Evolutionary conservation across 192 early-diverging fungal genomes (phyloP).

Genomic region (Funneliformis geosporum): DNA sequence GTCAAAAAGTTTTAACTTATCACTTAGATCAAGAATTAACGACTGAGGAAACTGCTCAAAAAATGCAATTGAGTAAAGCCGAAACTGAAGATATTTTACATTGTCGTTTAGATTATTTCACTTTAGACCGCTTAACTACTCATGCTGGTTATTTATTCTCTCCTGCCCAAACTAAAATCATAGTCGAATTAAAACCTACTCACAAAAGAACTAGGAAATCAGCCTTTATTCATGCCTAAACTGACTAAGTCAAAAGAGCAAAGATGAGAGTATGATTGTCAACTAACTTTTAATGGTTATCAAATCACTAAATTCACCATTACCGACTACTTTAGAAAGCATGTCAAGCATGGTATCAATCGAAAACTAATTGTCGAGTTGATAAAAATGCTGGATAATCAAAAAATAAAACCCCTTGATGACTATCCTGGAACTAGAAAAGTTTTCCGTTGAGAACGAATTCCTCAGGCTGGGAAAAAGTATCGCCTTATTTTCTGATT

Average conservation of each 20-base stretch:
- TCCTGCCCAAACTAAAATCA: background rate
- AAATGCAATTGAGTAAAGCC: background rate
- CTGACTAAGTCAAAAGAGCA: background rate
- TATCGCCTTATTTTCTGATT: no score
- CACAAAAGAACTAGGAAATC: no score
- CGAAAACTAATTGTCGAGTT: background rate
- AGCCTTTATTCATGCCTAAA: no score
- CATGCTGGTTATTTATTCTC: background rate
- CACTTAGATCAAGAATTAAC: background rate
- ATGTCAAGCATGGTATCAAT: background rate
- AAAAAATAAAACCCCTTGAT: no score
- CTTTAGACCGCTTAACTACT: background rate
- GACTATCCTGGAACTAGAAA: no score
- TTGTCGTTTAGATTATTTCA: background rate
- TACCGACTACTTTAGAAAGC: background rate
- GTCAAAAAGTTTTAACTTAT: background rate
- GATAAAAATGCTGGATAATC: no score
- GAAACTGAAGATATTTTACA: slow-evolving; percentile 3
- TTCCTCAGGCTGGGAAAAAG: no score
- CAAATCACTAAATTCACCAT: background rate
- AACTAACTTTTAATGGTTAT: background rate
- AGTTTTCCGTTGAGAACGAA: no score
- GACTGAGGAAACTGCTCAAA: background rate
- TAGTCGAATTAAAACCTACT: background rate
- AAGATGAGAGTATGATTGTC: background rate